Evolutionary conservation across 129 eudicot species (phyloP), one percentile per base, ranked within the genome.

Genomic region (Calendula officinalis): DNA sequence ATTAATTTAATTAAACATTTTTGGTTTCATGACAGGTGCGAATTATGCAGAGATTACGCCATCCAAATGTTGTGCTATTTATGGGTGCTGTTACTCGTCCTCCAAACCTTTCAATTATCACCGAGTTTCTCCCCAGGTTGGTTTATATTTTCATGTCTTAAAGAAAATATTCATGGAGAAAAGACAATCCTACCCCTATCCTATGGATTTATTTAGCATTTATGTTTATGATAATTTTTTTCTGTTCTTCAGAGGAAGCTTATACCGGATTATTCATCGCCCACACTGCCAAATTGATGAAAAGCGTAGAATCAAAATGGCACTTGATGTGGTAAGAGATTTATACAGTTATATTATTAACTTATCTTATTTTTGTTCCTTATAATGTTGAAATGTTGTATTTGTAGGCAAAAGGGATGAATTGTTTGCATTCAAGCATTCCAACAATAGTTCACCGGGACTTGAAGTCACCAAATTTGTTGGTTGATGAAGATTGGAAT

Each of bases 51-150:
- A 81, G 96, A 79, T 78, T 88, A 73, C 91, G 99, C 59, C 96
- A 94, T 86, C 99, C 96, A 37, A 94, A 94, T 78, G 92, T 92
- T 47, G 98, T 92, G 70, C 88, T 85, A 62, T 92, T 92, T 75
- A 85, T 92, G 98, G 98, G 98, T 72, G 99, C 99, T 71, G 96
- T 94, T 62, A 94, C 99, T 70, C 91, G 99, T 5, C 96, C 99
- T 48, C 99, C 99, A 43, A 79, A 88, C 69, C 99, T 94, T 52
- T 94, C 99, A 15, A 94, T 94, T 70, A 75, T 94, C 65, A 81
- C 99, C 0, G 99, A 94, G 63, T 94, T 83, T 82, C 87, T 94
- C 44, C 99, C 99, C 15, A 91, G 96, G 99, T 86, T 43, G 49
- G 74, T 69, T 42, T 17, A 30, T 47, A 57, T 49, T 71, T 62